Evolutionary conservation across 208 protist genomes (phyloP).

Genomic region (Trypanosoma mega): DNA sequence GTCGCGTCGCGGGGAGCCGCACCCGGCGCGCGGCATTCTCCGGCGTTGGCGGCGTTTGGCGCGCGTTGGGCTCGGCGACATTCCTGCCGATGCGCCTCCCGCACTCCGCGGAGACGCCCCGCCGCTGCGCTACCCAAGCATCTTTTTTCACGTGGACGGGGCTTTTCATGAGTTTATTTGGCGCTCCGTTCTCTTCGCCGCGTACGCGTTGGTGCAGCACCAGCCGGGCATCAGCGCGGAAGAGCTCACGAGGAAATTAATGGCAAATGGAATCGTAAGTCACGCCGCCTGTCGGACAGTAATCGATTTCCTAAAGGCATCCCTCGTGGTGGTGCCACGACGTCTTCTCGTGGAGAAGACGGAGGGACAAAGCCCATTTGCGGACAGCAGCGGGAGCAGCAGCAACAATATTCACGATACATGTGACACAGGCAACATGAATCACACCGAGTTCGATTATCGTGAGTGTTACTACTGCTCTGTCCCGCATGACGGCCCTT

Average conservation of each 20-base stretch:
- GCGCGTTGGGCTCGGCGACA: slow-evolving; percentile 30
- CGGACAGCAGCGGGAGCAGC: neutral
- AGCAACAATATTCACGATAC: too few species aligned
- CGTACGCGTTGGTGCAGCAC: slow-evolving; percentile 56
- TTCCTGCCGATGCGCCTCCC: slow-evolving; percentile 42
- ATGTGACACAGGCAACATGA: too few species aligned
- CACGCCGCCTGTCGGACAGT: slow-evolving; percentile 36
- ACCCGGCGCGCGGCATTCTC: slow-evolving; percentile 14
- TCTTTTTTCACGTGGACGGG: slow-evolving; percentile 86
- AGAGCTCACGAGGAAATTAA: slow-evolving; percentile 35
- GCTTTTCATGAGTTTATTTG: slow-evolving; percentile 79
- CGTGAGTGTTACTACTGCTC: slow-evolving; percentile 27
- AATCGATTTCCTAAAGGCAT: slow-evolving; percentile 48
- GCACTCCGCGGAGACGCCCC: slow-evolving; percentile 12
- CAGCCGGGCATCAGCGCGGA: slow-evolving; percentile 55
- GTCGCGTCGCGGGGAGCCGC: slow-evolving; percentile 12
- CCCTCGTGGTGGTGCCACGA: slow-evolving; percentile 18
- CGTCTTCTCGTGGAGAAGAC: slow-evolving; percentile 6
- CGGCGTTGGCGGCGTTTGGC: slow-evolving; percentile 19
- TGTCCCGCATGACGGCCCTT: slow-evolving; percentile 20
- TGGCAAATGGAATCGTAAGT: slow-evolving; percentile 55
- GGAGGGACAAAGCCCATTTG: slow-evolving; percentile 15
- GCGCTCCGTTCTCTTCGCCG: slow-evolving; percentile 47
- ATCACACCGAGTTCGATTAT: too few species aligned
- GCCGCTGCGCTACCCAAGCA: slow-evolving; percentile 57